Base-by-base conservation (phyloP, 129 eudicot genomes). In the Pseudognaphalium luteoalbum region DNA sequence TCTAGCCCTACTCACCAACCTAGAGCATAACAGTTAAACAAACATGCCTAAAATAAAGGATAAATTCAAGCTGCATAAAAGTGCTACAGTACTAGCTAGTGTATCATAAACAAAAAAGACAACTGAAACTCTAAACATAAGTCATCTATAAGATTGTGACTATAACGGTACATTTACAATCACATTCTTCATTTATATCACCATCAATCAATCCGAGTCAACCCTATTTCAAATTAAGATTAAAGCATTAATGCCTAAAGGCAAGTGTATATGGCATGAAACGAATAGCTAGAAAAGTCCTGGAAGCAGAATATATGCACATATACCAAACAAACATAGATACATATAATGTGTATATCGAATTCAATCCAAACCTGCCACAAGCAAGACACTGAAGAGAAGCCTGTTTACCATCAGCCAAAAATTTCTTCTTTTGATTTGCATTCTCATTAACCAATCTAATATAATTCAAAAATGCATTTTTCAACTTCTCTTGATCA, bases 381-480 rank as follows among this genome's bases (percentile, higher is more conserved):
- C 97, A 91, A 16, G 86, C 92, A 54, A 91, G 86, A 72, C 97
- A 91, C 68, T 77, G 80, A 66, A 91, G 76, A 71, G 90, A 71
- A 59, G 90, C 97, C 47, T 88, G 90, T 72, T 86, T 91, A 76
- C 97, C 97, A 82, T 88, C 87, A 7, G 87, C 95, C 79, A 88
- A 80, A 73, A 78, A 91, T 54, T 74, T 86, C 83, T 72, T 88
- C 67, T 74, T 91, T 82, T 83, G 85, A 75, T 71, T 82, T 1
- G 68, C 61, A 74, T 78, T 88, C 87, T 91, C 97, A 65, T 66
- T 85, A 12, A 91, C 22, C 76, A 85, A 51, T 75, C 88, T 86
- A 44, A 86, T 76, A 66, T 78, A 86, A 83, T 85, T 76, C 34
- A 88, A 82, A 85, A 88, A 86, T 0, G 97, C 84, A 73, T 75